Conservation (phyloP, 1,139 yeast genomes). For the Magnusiomyces paraingens region DNA sequence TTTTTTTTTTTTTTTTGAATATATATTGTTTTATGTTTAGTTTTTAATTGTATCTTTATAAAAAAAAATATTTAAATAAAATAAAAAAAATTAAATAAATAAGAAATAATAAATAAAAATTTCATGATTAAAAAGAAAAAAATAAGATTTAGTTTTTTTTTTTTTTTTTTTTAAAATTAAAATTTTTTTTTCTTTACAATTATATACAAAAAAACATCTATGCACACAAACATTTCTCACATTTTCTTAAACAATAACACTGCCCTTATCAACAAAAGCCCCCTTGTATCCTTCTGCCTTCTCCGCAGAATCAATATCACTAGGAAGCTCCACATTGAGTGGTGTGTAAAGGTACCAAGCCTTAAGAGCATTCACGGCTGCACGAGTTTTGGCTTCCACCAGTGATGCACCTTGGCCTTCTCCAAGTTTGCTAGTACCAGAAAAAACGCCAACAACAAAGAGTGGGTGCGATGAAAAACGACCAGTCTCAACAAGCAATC, state of each 20-base stretch:
- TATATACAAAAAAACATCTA: no score
- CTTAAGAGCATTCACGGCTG: conserved; percentile 85
- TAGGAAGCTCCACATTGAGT: conserved; percentile 51
- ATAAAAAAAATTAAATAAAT: not conserved
- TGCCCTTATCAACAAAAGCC: conserved; percentile 39
- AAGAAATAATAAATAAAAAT: no score
- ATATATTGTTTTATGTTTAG: not conserved
- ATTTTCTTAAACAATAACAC: conserved; percentile 34
- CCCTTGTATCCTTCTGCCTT: conserved; percentile 28
- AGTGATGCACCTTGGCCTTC: conserved; percentile 95
- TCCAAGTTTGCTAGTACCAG: conserved; percentile 77
- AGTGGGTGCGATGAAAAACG: conserved; percentile 78
- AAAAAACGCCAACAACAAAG: conserved; percentile 85
- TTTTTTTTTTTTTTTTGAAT: not conserved
- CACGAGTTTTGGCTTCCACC: conserved; percentile 86
- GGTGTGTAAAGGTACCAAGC: conserved; percentile 91
- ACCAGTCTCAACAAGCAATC: conserved; percentile 91
- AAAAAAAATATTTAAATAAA: not conserved
- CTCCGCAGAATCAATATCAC: conserved; percentile 40
- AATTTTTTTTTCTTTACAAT: conserved; percentile 1
- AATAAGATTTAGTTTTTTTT: not conserved
- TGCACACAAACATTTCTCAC: not conserved
- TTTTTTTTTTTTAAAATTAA: not conserved
- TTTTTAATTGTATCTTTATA: not conserved
- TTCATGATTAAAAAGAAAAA: not conserved